phyloP scores from a whole-genome alignment of 2,329 filamentous ascomycete species.

The Pseudogymnoascus sp. region DNA sequence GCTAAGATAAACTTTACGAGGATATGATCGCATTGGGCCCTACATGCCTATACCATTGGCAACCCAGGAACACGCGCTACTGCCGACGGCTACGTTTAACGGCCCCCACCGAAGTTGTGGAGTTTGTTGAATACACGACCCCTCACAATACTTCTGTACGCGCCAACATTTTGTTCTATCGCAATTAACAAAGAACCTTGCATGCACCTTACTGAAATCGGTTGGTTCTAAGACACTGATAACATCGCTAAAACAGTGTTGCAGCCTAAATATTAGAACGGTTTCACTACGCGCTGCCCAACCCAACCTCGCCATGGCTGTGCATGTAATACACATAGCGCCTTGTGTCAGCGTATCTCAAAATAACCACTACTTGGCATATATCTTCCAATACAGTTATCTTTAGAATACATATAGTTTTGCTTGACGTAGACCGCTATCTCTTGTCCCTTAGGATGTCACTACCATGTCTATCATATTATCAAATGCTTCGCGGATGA shows the following conservation, averaged over 20 bases:
- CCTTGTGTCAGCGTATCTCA: background rate
- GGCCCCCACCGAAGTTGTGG: background rate
- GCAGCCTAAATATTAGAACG: background rate
- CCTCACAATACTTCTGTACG: background rate
- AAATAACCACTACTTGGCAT: background rate
- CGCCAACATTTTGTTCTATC: background rate
- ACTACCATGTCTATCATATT: slow-evolving; percentile 9
- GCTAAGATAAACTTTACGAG: background rate
- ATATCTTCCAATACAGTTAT: background rate
- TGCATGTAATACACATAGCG: background rate
- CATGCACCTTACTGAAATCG: background rate
- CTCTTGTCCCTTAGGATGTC: background rate
- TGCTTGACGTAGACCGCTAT: background rate
- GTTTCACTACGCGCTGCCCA: background rate
- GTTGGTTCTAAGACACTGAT: background rate
- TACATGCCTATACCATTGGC: background rate
- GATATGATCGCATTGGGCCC: background rate
- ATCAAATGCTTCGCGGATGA: slow-evolving; percentile 16
- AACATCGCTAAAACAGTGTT: background rate
- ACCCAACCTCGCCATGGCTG: background rate
- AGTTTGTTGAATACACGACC: background rate
- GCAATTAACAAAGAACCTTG: background rate
- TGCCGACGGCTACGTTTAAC: background rate
- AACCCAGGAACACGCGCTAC: background rate
- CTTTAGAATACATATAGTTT: background rate